Evolutionary conservation across 148 eudicot species (phyloP).

Genomic region (Rhododendron ferrugineum): DNA sequence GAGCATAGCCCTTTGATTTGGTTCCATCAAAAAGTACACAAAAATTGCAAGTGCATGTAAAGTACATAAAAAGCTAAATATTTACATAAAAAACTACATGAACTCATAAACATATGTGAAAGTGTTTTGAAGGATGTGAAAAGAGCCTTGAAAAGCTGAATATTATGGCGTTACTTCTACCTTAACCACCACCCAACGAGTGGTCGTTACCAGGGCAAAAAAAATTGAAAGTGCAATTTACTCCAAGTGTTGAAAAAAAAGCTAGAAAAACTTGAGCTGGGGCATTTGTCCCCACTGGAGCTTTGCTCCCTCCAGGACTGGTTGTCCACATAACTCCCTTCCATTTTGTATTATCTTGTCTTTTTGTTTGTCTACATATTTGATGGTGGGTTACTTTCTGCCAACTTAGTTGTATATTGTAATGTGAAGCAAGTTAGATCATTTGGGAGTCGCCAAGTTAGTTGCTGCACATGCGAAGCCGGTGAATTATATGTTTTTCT

Average conservation of each 20-base stretch:
- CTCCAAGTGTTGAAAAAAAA: not conserved
- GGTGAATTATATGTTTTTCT: constrained; percentile 94
- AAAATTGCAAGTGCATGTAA: not conserved
- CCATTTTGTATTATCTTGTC: not conserved
- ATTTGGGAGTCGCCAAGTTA: constrained; percentile 68
- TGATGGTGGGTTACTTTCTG: not conserved
- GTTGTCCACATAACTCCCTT: not conserved
- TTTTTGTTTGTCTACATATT: not conserved
- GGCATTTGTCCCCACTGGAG: not conserved
- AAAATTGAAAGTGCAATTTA: not conserved
- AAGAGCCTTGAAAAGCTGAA: not conserved
- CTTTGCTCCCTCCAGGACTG: not conserved
- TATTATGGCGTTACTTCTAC: not conserved
- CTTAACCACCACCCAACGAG: not conserved
- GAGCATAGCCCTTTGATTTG: not conserved
- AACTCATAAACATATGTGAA: not conserved
- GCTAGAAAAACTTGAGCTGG: not conserved
- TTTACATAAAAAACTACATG: not conserved
- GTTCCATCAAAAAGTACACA: not conserved
- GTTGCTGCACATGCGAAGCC: constrained; percentile 92
- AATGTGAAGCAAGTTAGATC: constrained; percentile 79
- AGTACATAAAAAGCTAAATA: not conserved
- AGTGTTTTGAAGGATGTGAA: not conserved
- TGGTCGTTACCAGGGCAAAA: not conserved
- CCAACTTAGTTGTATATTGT: constrained; percentile 11